A percentile compares a stretch with the other conserved stretches of the same genome.
phyloP scores from a whole-genome alignment of 495 filamentous ascomycete species.

The Penicillium soppii region DNA sequence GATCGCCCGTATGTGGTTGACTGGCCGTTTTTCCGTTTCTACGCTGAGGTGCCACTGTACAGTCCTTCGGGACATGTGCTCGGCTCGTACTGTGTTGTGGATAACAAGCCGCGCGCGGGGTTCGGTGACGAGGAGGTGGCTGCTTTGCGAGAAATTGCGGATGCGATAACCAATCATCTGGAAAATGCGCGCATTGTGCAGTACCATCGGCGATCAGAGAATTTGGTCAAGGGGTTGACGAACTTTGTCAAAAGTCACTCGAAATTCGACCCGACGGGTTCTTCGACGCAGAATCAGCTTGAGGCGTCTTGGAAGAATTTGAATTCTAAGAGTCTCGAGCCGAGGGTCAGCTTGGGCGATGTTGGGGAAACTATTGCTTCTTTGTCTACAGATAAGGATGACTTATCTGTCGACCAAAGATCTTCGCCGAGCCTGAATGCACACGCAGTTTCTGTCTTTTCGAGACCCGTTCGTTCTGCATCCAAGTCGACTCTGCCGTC shows the following conservation, averaged over 20 bases:
- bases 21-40: slow-evolving; percentile 50
- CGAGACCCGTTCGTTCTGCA: background rate
- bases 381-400: background rate
- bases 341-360: background rate
- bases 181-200: slow-evolving; percentile 21
- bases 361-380: background rate
- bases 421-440: background rate
- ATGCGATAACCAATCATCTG: slow-evolving; percentile 21
- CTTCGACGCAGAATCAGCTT: slow-evolving; percentile 1
- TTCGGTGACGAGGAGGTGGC: slow-evolving; percentile 20
- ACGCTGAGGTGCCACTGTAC: slow-evolving; percentile 61
- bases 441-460: background rate
- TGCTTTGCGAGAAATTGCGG: slow-evolving; percentile 24
- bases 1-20: slow-evolving; percentile 33
- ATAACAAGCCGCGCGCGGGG: slow-evolving; percentile 42
- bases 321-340: background rate
- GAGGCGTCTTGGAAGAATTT: background rate
- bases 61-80: slow-evolving; percentile 56
- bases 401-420: background rate
- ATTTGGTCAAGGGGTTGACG: slow-evolving; percentile 21
- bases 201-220: slow-evolving; percentile 10
- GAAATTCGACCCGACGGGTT: background rate
- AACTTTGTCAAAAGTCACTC: slow-evolving; percentile 14
- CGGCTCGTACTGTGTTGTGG: slow-evolving; percentile 60
- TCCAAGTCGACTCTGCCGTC: slow-evolving; percentile 7